These are phyloP conservation scores for Paramecium sonneborni DNA, from an alignment of 73 alveolate species.

Conservation along the genomic window DNA sequence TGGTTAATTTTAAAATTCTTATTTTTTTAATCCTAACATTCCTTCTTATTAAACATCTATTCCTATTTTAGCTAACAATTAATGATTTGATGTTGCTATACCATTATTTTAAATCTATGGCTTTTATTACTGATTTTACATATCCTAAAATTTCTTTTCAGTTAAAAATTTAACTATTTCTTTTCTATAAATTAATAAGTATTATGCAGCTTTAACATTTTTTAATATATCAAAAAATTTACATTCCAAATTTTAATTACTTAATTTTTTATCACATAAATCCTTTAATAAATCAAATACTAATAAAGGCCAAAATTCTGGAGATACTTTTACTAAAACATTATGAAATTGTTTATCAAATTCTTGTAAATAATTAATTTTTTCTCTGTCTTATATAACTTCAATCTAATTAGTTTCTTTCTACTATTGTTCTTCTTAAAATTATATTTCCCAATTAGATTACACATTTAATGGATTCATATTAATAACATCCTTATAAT, in stretches of 20 bases:
- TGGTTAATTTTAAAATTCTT: neutral
- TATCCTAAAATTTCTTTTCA: slow-evolving; percentile 1
- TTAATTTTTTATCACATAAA: neutral
- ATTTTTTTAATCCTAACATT: slow-evolving; percentile 26
- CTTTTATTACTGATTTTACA: neutral
- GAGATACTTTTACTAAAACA: neutral
- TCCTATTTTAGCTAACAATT: slow-evolving; percentile 11
- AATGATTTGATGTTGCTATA: neutral
- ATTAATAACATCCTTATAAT: neutral
- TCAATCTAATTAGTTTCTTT: neutral
- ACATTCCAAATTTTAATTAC: neutral
- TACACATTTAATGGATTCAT: neutral
- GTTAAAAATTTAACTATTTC: neutral
- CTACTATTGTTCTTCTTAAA: neutral
- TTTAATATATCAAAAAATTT: slow-evolving; percentile 39
- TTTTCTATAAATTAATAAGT: neutral
- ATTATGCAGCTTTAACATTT: slow-evolving; percentile 12
- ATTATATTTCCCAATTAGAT: slow-evolving; percentile 10
- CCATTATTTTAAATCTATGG: neutral
- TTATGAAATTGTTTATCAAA: neutral
- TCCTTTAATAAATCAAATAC: slow-evolving; percentile 4
- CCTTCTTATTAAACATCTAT: slow-evolving; percentile 33
- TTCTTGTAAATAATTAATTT: neutral
- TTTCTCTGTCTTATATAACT: neutral
- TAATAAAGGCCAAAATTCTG: neutral